Base-by-base conservation (phyloP, 192 early-diverging fungal species). In the Coemansia umbellata region DNA sequence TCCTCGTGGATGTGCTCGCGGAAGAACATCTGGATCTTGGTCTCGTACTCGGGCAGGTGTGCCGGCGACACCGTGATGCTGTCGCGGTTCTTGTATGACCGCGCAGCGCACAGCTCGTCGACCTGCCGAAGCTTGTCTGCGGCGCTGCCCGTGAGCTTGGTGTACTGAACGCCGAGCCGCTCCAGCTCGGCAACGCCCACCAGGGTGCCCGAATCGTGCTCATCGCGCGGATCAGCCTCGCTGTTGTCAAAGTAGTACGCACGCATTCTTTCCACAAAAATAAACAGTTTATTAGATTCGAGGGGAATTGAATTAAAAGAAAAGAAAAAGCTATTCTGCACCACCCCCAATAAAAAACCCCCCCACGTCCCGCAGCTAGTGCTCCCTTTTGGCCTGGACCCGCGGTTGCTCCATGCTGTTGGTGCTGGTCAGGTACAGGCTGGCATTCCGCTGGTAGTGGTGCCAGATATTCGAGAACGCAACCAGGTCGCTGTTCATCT, bases 1-100 rank as follows among this genome's bases (percentile, higher is more conserved):
- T 95, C 95, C 50, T 94, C 93, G 69, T 97, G 94, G 47, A 95
- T 78, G 66, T 97, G 93, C 82, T 95, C 95, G 23, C 82, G 79
- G 64, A 91, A 96, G 58, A 98, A 98, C 8, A 66, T 87, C 78
- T 94, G 92, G 54, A 99, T 81, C 71, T 93, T 96, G 24, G 82
- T 85, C 44, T 97, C 94, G 67, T 96, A 99, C 56, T 86, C 84
- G 32, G 87, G 87, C 37, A 98, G 77, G 43, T 76, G 84, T 14
- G 84, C 82, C 32, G 82, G 85, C 45, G 90, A 89, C 41, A 95
- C 89, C 31, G 75, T 79, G 50, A 98, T 91, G 86, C 84, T 73
- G 68, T 98, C 95, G 22, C 90, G 78, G 84, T 94, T 95, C 80
- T 92, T 91, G 81, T 98, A 98, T 15, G 69, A 59, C 42, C 95